Conservation (phyloP, 2,329 filamentous ascomycete species). For the Metarhizium anisopliae region DNA sequence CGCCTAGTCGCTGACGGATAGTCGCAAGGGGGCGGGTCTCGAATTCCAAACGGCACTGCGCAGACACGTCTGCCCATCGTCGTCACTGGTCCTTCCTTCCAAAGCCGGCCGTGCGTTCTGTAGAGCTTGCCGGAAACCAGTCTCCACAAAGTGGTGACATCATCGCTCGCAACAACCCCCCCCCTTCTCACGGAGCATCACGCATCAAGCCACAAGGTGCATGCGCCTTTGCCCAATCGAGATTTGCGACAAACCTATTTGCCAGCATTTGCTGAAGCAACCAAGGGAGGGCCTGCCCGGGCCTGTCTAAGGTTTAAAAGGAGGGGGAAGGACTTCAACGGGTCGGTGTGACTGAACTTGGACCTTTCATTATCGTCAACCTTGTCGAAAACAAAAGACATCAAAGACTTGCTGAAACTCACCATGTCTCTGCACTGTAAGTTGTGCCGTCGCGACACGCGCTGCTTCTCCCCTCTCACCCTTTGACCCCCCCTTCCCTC, state of each 20-base stretch:
- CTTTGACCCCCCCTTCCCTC: too few relatives aligned
- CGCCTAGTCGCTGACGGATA: too few relatives aligned
- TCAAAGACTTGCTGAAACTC: conserved; percentile 9
- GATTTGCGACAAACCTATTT: conserved; percentile 8
- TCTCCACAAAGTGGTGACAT: conserved; percentile 20
- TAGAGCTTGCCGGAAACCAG: background rate
- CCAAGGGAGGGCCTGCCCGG: background rate
- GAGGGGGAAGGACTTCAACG: background rate
- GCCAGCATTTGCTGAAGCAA: background rate
- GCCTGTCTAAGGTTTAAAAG: background rate
- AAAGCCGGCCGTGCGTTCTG: background rate
- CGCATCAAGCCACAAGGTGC: conserved; percentile 4
- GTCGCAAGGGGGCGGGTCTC: too few relatives aligned
- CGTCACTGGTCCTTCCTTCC: background rate
- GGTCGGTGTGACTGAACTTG: background rate
- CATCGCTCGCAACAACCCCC: conserved; percentile 15
- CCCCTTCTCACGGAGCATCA: background rate
- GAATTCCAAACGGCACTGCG: too few relatives aligned
- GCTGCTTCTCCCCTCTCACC: too few relatives aligned
- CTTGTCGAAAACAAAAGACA: background rate
- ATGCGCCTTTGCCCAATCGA: conserved; percentile 11
- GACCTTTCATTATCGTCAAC: background rate
- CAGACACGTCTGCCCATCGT: too few relatives aligned
- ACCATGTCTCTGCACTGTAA: conserved; percentile 54
- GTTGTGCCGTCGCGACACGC: conserved; percentile 10